Conservation (phyloP, 2,329 filamentous ascomycete species). For the Dichotomopilus funicola region DNA sequence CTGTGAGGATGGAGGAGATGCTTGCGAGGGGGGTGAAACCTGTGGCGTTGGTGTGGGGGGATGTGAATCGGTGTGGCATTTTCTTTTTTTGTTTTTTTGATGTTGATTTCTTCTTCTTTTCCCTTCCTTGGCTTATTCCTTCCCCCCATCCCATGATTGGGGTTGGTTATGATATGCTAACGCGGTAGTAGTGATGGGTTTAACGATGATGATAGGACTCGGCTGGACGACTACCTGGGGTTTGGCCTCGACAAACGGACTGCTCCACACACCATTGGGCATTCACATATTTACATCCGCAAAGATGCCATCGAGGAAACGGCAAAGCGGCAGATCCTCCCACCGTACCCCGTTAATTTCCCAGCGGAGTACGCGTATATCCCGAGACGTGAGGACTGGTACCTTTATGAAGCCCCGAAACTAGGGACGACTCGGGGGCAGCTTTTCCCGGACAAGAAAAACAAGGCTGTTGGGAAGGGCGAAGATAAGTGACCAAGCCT, state of each 20-base stretch:
- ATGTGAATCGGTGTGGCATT: background rate
- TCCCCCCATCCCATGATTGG: background rate
- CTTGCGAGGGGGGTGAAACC: background rate
- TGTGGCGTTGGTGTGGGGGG: slow-evolving; percentile 5
- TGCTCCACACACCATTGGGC: slow-evolving; percentile 8
- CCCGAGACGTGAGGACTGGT: background rate
- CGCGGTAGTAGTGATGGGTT: background rate
- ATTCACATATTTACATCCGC: slow-evolving; percentile 9
- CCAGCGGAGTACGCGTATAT: background rate
- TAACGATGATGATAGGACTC: background rate
- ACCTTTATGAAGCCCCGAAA: background rate
- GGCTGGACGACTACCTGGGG: slow-evolving; percentile 1
- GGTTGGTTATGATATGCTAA: background rate
- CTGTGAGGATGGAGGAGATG: background rate
- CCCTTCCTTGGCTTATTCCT: too few species aligned
- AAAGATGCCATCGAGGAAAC: slow-evolving; percentile 2
- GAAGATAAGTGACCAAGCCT: background rate
- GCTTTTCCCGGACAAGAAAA: background rate
- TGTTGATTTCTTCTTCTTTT: background rate
- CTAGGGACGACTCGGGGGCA: background rate
- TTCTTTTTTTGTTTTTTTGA: too few species aligned
- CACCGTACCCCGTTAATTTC: slow-evolving; percentile 7
- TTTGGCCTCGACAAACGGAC: slow-evolving; percentile 1
- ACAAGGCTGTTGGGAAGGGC: background rate
- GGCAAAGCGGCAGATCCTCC: background rate